Conservation (phyloP, 1,139 yeast genomes). For the Candida sp. region DNA sequence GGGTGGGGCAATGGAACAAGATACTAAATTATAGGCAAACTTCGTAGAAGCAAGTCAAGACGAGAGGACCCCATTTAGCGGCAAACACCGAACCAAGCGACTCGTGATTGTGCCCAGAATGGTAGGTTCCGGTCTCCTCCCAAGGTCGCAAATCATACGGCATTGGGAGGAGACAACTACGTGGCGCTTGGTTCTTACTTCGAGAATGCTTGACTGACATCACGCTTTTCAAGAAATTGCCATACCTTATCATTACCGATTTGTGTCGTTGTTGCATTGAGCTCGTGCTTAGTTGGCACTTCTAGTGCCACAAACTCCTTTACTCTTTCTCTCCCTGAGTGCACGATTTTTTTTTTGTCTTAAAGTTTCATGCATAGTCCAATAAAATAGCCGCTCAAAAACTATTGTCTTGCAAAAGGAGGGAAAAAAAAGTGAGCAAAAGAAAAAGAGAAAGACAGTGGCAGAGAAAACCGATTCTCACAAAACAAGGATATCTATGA, state of each 20-base stretch:
- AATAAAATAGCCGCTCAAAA: conserved; percentile 12
- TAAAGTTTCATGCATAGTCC: conserved; percentile 13
- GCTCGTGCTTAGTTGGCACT: neutral
- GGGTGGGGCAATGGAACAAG: too few species aligned
- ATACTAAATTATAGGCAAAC: too few species aligned
- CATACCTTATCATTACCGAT: neutral
- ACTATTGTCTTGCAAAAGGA: neutral
- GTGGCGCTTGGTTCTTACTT: too few species aligned
- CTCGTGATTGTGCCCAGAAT: too few species aligned
- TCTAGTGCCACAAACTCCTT: neutral
- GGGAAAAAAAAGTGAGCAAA: neutral
- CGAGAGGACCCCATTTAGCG: too few species aligned
- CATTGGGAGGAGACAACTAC: too few species aligned
- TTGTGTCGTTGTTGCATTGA: neutral
- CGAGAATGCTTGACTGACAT: neutral
- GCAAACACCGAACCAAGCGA: too few species aligned
- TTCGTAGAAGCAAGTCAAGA: too few species aligned
- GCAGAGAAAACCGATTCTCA: neutral
- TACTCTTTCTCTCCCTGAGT: neutral
- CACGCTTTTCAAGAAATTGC: neutral
- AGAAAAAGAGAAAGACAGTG: neutral
- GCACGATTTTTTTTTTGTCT: neutral
- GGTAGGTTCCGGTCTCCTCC: too few species aligned
- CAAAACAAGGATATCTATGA: neutral
- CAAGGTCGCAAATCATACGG: too few species aligned